Base-by-base conservation (phyloP, 1,139 yeast genomes). In the Hansenula lynferdii region DNA sequence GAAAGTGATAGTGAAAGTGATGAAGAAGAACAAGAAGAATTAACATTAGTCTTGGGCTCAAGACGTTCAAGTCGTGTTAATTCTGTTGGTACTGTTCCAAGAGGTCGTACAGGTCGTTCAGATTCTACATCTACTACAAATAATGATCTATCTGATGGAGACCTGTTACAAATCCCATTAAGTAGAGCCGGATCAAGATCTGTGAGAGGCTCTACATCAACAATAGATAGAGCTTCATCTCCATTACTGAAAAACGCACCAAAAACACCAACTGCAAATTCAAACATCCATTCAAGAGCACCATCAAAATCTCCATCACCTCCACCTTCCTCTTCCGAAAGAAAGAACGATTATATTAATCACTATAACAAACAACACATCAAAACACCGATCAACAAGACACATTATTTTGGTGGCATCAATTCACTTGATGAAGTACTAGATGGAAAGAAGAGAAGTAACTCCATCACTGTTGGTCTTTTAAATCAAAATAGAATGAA, bases 281-380 rank as follows among this genome's bases (percentile, higher is more conserved):
- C 49, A 3, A 53, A 50, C 40, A 58, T 63, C 0, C 64, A 58
- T 40, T 34, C 56, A 15, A n/a, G n/a, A n/a, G n/a, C n/a, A n/a
- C n/a, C 26, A 14, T n/a, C 6, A 41, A 41, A 29, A 30, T 25
- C 26, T 5, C 36, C 40, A 5, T 24, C 31, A 6, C 29, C 22
- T 8, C 17, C 29, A 6, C 33, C 24, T 9, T 6, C 12, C 8
- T n/a, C 15, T 4, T 16, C 25, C 11, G 39, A 22, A 8, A 51
- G 37, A 60, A 58, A 37, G n/a, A 17, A 24, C 11, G 23, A 35
- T 6, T 72, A 60, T 51, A 68, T 66, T 40, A 72, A 72, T 44
- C 77, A 73, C 47, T 71, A 71, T 50, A 67, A 63, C 42, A 71
- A 70, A 41, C 70, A 65, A 20, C 31, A 35, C 26, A 14, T 22